Base-by-base conservation (phyloP, 805 yeast species). In the Candida maris region DNA sequence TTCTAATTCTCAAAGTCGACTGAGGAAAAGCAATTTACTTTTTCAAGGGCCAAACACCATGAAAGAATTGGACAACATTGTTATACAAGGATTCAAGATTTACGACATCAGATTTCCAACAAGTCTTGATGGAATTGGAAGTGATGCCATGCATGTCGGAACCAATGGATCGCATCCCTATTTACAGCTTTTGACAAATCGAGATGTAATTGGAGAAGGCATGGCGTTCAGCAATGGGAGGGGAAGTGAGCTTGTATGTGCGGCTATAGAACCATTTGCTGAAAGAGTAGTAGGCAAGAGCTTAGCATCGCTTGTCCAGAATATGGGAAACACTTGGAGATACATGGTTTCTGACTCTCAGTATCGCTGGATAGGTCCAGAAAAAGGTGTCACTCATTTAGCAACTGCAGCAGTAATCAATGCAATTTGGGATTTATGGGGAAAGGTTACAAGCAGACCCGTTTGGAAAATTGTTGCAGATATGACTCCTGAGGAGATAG, bases 321-420 rank as follows among this genome's bases (percentile, higher is more conserved):
- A 66, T 39, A 61, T 67, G 52, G 71, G 70, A 6, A 54, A 51
- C 13, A 64, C 69, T 10, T 67, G 70, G 70, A 54, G 61, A 38
- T 53, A 59, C 37, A 52, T 67, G 41, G 67, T 67, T 12, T 47
- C 59, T 9, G 71, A 67, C 41, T 54, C 64, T 17, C 70, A 65
- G 42, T 55, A 62, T 41, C 60, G 71, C 36, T 67, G 71, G 71
- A 52, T 67, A 35, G 71, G 71, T 7, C 71, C 71, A n/a, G 71
- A 67, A 41, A 64, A 66, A 41, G 67, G 70, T 15, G 62, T 62
- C 17, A 62, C 62, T 24, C 71, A 66, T 41, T 52, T 67, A 33
- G 71, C 68, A 10, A 52, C 65, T 19, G 68, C 67, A 10, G 64
- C 70, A 12, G 54, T 61, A 5, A 64, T 65, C 34, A 67, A 67